A percentile compares a stretch with the other conserved stretches of the same genome.
Evolutionary conservation across 208 protist species (phyloP).

Genomic region (Wallacemonas sp.): DNA sequence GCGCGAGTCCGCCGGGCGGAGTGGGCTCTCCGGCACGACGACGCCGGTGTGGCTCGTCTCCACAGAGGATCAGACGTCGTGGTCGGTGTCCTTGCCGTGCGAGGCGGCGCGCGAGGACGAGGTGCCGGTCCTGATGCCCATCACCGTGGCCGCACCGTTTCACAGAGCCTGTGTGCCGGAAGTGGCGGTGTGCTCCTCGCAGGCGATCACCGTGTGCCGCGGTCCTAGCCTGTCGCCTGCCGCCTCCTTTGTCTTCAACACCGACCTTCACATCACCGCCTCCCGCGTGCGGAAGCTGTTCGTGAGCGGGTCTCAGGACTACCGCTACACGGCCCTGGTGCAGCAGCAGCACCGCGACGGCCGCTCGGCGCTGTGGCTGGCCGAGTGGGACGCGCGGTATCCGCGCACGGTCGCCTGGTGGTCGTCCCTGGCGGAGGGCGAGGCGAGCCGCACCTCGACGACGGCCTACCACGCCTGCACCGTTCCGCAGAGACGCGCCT

Average conservation of each 20-base stretch:
- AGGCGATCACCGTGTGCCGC: conserved; percentile 11
- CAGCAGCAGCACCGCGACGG: background rate
- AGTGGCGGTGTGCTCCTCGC: conserved; percentile 8
- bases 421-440: background rate
- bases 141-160: background rate
- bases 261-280: background rate
- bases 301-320: background rate
- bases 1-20: background rate
- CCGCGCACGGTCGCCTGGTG: background rate
- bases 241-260: conserved; percentile 3
- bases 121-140: conserved; percentile 3
- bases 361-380: conserved; percentile 6
- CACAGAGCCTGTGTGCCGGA: background rate
- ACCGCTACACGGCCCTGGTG: conserved; percentile 15
- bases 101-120: conserved; percentile 15
- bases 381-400: conserved; percentile 4
- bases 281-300: conserved; percentile 2
- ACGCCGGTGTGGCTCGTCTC: conserved; percentile 30
- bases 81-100: conserved; percentile 28
- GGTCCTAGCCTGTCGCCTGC: background rate
- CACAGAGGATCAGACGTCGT: conserved; percentile 20
- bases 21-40: background rate
- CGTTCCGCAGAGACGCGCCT: background rate
- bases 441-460: background rate
- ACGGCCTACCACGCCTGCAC: background rate